A percentile compares a stretch with the other conserved stretches of the same genome.
These are phyloP conservation scores for Wickerhamomyces bovis DNA, from an alignment of 805 yeast genomes.

Conservation along the genomic window DNA sequence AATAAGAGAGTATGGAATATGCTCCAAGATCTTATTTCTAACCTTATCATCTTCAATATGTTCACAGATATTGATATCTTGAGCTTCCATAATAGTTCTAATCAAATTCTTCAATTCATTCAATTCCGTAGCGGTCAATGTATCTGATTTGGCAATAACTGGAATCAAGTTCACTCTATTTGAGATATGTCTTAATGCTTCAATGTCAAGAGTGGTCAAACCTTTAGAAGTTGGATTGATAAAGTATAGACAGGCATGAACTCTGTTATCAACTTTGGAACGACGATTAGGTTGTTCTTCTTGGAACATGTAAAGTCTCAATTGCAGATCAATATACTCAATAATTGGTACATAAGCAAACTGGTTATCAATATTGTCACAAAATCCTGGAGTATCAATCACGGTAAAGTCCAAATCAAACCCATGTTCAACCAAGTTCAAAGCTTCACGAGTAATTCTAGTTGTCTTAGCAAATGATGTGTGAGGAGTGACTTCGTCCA, in stretches of 20 bases:
- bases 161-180: slow-evolving; percentile 78
- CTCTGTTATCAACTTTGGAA: slow-evolving; percentile 53
- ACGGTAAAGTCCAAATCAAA: slow-evolving; percentile 55
- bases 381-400: slow-evolving; percentile 76
- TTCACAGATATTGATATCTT: slow-evolving; percentile 56
- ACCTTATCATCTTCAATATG: slow-evolving; percentile 35
- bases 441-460: slow-evolving; percentile 30
- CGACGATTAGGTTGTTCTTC: slow-evolving; percentile 67
- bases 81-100: slow-evolving; percentile 41
- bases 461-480: slow-evolving; percentile 32
- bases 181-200: slow-evolving; percentile 64
- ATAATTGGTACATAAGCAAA: slow-evolving; percentile 64
- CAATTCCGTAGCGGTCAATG: slow-evolving; percentile 54
- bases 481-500: slow-evolving; percentile 32
- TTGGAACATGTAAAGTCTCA: slow-evolving; percentile 61
- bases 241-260: slow-evolving; percentile 84
- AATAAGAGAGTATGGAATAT: slow-evolving; percentile 67
- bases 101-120: slow-evolving; percentile 46
- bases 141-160: slow-evolving; percentile 75
- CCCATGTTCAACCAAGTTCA: slow-evolving; percentile 53
- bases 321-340: slow-evolving; percentile 75
- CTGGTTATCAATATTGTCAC: slow-evolving; percentile 59
- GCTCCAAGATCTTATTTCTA: slow-evolving; percentile 26
- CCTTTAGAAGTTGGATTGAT: slow-evolving; percentile 62
- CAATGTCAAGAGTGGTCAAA: slow-evolving; percentile 61